These are phyloP conservation scores for Piromyces finnis DNA, from an alignment of 192 early-diverging fungal species.

Conservation along the genomic window DNA sequence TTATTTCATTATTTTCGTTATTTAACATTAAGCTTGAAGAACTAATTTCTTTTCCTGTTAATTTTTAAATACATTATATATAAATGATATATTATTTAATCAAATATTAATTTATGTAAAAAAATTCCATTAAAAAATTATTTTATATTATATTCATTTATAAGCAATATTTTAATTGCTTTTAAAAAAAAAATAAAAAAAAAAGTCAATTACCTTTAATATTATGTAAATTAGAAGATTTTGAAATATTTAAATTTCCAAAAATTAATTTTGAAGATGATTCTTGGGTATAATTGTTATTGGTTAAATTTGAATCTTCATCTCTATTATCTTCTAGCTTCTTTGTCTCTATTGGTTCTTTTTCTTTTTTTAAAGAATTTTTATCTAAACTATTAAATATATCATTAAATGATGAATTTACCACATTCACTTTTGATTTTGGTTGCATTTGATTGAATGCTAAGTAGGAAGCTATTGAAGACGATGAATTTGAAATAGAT, in stretches of 20 bases:
- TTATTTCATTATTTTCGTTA: neutral
- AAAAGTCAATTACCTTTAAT: neutral
- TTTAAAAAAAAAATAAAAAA: no score
- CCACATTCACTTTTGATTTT: neutral
- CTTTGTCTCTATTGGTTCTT: neutral
- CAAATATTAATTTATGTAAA: no score
- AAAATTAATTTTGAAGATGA: neutral
- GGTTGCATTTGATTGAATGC: neutral
- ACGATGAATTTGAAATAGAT: neutral
- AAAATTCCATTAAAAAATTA: no score
- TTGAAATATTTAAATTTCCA: neutral
- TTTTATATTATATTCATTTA: no score
- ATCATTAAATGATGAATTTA: neutral
- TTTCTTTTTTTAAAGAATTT: neutral
- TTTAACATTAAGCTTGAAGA: neutral
- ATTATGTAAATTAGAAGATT: neutral
- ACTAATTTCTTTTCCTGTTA: neutral
- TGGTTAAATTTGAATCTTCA: neutral
- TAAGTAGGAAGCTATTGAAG: neutral
- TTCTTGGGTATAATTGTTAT: neutral
- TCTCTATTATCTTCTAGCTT: neutral
- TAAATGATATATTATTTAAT: no score
- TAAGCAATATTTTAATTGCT: no score
- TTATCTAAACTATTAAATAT: neutral
- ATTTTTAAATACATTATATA: no score